These are phyloP conservation scores for Xylaria sp. DNA, from an alignment of 2,329 filamentous ascomycete genomes.

Conservation along the genomic window DNA sequence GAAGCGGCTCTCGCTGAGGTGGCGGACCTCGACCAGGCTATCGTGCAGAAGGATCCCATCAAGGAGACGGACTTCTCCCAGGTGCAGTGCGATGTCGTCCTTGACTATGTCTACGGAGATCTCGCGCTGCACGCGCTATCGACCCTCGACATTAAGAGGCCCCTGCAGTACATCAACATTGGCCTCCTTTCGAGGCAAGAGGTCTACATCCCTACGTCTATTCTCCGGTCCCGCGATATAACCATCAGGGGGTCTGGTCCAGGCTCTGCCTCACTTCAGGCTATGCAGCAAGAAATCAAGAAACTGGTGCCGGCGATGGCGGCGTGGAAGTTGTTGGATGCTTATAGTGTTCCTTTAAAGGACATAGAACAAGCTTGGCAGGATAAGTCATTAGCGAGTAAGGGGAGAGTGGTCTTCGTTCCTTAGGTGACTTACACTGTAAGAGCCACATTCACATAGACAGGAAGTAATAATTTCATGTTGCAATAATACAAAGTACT, in stretches of 20 bases:
- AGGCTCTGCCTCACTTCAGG: slow-evolving; percentile 54
- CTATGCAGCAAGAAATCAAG: slow-evolving; percentile 47
- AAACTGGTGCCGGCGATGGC: slow-evolving; percentile 48
- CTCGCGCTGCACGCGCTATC: slow-evolving; percentile 55
- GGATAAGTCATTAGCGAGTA: slow-evolving; percentile 40
- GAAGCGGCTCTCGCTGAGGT: slow-evolving; percentile 54
- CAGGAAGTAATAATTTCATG: not conserved
- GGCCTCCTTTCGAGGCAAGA: slow-evolving; percentile 55
- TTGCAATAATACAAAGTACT: too few relatives aligned
- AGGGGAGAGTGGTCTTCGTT: slow-evolving; percentile 46
- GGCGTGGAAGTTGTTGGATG: slow-evolving; percentile 45
- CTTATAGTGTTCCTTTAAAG: slow-evolving; percentile 44
- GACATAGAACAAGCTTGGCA: slow-evolving; percentile 50
- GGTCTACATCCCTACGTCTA: slow-evolving; percentile 54
- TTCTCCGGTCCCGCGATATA: slow-evolving; percentile 61
- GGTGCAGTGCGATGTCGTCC: slow-evolving; percentile 61
- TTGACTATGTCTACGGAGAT: slow-evolving; percentile 67
- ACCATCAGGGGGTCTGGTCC: slow-evolving; percentile 59
- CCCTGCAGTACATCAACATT: slow-evolving; percentile 64
- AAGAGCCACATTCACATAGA: too few relatives aligned
- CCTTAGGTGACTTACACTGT: slow-evolving; percentile 31
- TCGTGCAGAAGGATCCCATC: slow-evolving; percentile 56
- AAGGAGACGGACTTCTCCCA: slow-evolving; percentile 58
- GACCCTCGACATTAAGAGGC: slow-evolving; percentile 53
- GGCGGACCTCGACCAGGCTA: slow-evolving; percentile 56